Conservation (phyloP, 805 yeast genomes). For the Candida boleticola region DNA sequence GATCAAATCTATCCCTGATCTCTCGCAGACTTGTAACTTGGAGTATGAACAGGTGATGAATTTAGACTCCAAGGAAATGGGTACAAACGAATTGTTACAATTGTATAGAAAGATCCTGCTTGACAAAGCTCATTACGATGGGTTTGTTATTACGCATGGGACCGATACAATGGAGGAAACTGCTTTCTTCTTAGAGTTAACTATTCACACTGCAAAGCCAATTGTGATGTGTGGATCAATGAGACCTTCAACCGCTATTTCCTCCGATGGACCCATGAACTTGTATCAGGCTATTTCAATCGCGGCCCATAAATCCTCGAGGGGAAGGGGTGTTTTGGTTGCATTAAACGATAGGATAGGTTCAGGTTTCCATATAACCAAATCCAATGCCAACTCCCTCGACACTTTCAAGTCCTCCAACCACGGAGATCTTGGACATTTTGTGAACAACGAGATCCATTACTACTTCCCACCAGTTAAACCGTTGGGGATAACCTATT, state of each 20-base stretch:
- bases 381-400: constrained; percentile 66
- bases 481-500: constrained; percentile 49
- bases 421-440: constrained; percentile 69
- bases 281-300: constrained; percentile 67
- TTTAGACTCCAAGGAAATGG: constrained; percentile 58
- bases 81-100: constrained; percentile 42
- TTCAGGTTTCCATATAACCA: constrained; percentile 68
- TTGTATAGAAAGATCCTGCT: constrained; percentile 47
- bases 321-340: constrained; percentile 60
- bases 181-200: constrained; percentile 58
- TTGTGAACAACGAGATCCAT: constrained; percentile 63
- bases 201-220: constrained; percentile 45
- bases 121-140: constrained; percentile 47
- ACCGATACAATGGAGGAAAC: constrained; percentile 70
- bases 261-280: constrained; percentile 74
- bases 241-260: constrained; percentile 70
- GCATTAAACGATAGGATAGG: constrained; percentile 68
- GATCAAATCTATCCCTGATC: constrained; percentile 54
- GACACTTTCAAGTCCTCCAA: constrained; percentile 68
- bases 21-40: constrained; percentile 51
- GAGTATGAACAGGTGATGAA: constrained; percentile 64
- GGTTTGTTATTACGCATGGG: constrained; percentile 69
- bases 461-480: constrained; percentile 62
- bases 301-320: constrained; percentile 50
- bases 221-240: constrained; percentile 70